Base-by-base conservation (phyloP, 768 basidiomycete species). In the Saitozyma sp. region DNA sequence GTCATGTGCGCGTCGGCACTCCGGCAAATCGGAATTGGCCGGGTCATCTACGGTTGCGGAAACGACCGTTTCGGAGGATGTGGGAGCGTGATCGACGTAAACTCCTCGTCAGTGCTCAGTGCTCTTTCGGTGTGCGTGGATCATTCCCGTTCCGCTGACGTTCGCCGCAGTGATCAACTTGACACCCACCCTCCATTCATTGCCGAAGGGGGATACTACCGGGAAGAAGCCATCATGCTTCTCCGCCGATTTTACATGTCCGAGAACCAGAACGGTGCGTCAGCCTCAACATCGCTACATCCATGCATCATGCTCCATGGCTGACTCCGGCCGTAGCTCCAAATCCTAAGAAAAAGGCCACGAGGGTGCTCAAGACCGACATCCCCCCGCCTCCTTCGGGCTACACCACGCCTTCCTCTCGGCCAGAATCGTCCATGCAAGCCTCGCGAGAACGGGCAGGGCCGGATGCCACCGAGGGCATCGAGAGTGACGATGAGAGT, bases 1-100 rank as follows among this genome's bases (percentile, higher is more conserved):
- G 92, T 98, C 78, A 98, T 98, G 96, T 99, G 96, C 68, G 92
- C 93, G 11, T 92, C 91, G 20, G 96, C 95, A 10, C 84, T 99
- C 41, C 85, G 95, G 58, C 96, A 98, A 80, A 80, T 95, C 65
- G 94, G 94, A 14, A 91, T 99, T 70, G 87, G 86, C 61, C 84
- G 88, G 66, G 95, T 97, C 7, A 89, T 86, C 63, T 98, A 91
- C 76, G 96, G 96, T 1, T 95, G 92, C 78, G 89, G 85, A 19
- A 99, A 99, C 78, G 95, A 96, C 66, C 85, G 93, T 62, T 98
- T 99, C 68, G 95, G 96, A 9, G 96, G 96, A 4, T 95, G 92
- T 79, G 95, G 91, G 48, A 94, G 93, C 70, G 94, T 99, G 7
- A 81, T 96, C 52, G 87, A 89, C 37, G 90, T 97, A 11, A 94